Base-by-base conservation (phyloP, 75 land plant species). In the Larix kaempferi region DNA sequence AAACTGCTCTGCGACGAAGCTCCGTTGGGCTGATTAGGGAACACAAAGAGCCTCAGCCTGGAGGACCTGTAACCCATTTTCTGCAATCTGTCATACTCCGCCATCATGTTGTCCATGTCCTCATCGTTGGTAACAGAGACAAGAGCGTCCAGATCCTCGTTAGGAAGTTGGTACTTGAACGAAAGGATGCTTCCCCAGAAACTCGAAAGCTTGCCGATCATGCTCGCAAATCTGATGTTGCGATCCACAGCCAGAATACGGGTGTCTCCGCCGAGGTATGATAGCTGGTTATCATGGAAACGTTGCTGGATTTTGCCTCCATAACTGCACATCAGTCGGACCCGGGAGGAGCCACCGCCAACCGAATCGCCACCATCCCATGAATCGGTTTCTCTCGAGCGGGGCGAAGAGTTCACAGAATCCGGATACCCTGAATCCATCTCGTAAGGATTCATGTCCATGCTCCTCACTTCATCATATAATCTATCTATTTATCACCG, bases 91-190 rank as follows among this genome's bases (percentile, higher is more conserved):
- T 96, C 99, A 66, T 89, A 94, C 88, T 96, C 99, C 66, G 87
- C 80, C 94, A 96, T 94, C 99, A 96, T 92, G 81, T 96, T 93
- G 41, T 90, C 91, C n/a, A 96, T 85, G 63, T 96, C 99, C 77
- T 96, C 99, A 56, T 96, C 98, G 63, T 93, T 86, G 27, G 98
- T 88, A 10, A 96, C 98, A 16, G 99, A 92, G 57, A 96, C 85
- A 59, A 96, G 79, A 0, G 97, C 90, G 82, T 96, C 98, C 23
- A 95, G 91, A 66, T 95, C 98, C 81, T 94, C 97, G 25, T 90
- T 88, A 27, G 98, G 98, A 55, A 96, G 81, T 87, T 96, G 97
- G 80, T 96, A 96, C 88, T 96, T 96, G 61, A 94, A 75, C 49
- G 84, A 79, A 1, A 93, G 56, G 13, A 61, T 67, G 22, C 72